Evolutionary conservation across 768 basidiomycete genomes (phyloP).

Genomic region (Mycena kentingensis): DNA sequence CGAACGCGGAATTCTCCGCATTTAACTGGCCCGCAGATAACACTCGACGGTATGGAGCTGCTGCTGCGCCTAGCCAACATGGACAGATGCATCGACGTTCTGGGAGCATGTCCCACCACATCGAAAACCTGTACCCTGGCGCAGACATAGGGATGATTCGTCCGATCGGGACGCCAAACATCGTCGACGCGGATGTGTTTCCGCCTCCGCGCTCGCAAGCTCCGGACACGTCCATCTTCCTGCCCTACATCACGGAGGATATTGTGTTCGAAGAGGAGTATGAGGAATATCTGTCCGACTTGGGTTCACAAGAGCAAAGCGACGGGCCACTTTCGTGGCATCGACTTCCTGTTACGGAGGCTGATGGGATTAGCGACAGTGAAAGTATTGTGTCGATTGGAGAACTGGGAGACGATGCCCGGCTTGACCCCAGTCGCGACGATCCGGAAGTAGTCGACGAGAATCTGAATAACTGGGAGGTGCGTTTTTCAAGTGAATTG

Average conservation of each 20-base stretch:
- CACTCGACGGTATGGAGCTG: slow-evolving; percentile 80
- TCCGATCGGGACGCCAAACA: slow-evolving; percentile 73
- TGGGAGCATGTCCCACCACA: slow-evolving; percentile 79
- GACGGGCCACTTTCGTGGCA: slow-evolving; percentile 69
- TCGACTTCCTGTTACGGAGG: slow-evolving; percentile 74
- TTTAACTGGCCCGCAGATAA: slow-evolving; percentile 82
- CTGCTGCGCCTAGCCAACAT: slow-evolving; percentile 53
- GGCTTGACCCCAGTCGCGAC: slow-evolving; percentile 62
- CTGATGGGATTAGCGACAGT: slow-evolving; percentile 89
- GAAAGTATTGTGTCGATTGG: slow-evolving; percentile 92
- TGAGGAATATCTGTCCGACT: slow-evolving; percentile 91
- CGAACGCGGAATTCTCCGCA: slow-evolving; percentile 2
- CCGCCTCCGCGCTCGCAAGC: slow-evolving; percentile 89
- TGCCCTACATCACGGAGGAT: slow-evolving; percentile 91
- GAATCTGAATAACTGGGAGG: slow-evolving; percentile 97
- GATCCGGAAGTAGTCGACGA: slow-evolving; percentile 70
- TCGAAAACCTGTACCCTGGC: slow-evolving; percentile 76
- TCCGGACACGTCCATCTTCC: slow-evolving; percentile 78
- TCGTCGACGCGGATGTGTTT: slow-evolving; percentile 89
- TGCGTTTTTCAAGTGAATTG: slow-evolving; percentile 39
- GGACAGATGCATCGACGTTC: slow-evolving; percentile 69
- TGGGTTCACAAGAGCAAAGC: slow-evolving; percentile 66
- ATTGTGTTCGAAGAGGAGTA: slow-evolving; percentile 96
- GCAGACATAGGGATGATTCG: slow-evolving; percentile 76
- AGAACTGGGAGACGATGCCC: slow-evolving; percentile 79